Conservation (phyloP, 352 stramenopile genomes). For the Pythium graminicola region DNA sequence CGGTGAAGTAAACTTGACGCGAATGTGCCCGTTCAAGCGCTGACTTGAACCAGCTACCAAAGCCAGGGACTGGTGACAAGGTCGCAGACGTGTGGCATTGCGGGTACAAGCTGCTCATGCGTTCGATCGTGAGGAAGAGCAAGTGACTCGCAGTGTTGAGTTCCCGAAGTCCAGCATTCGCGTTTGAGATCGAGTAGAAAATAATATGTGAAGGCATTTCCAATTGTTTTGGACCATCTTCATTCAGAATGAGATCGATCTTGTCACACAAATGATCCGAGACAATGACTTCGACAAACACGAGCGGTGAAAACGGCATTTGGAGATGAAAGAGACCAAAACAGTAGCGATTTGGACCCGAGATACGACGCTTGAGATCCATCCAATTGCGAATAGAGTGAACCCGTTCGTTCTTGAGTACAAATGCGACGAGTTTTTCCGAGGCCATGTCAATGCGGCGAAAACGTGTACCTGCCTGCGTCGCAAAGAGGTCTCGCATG, state of each 20-base stretch:
- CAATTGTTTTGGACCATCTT: constrained; percentile 35
- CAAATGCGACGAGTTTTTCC: constrained; percentile 57
- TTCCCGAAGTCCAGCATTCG: constrained; percentile 67
- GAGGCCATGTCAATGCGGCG: constrained; percentile 65
- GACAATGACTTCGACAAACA: constrained; percentile 72
- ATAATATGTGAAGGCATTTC: constrained; percentile 65
- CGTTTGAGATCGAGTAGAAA: constrained; percentile 82
- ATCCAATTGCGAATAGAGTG: constrained; percentile 60
- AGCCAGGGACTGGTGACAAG: constrained; percentile 72
- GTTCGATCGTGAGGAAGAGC: constrained; percentile 78
- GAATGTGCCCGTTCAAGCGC: constrained; percentile 32
- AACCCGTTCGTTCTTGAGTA: constrained; percentile 75
- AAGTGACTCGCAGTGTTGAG: constrained; percentile 79
- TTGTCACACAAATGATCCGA: constrained; percentile 60
- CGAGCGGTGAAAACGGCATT: constrained; percentile 59
- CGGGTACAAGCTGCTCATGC: constrained; percentile 58
- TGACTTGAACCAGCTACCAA: constrained; percentile 57
- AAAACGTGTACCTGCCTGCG: constrained; percentile 75
- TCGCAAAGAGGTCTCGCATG: constrained; percentile 80
- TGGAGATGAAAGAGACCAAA: constrained; percentile 83
- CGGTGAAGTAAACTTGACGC: constrained; percentile 39
- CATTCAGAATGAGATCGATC: constrained; percentile 56
- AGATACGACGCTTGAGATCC: constrained; percentile 58
- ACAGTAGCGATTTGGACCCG: constrained; percentile 59
- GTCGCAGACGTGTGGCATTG: constrained; percentile 61